Conservation (phyloP, 805 yeast species). For the Candida xiaguanensis region DNA sequence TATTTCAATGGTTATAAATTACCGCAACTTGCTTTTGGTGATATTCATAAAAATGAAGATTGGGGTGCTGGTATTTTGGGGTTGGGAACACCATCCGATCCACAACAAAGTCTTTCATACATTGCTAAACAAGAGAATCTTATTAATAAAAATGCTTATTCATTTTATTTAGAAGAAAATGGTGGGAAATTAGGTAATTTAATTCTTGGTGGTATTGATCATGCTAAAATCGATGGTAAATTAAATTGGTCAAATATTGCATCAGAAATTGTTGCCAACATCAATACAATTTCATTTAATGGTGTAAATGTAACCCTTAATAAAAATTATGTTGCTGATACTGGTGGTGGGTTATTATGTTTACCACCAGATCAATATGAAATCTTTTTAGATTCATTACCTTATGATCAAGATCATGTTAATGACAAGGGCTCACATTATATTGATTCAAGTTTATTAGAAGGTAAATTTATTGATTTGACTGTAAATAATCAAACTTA, state of each 20-base stretch:
- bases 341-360: neutral
- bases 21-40: neutral
- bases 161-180: too few relatives aligned
- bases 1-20: neutral
- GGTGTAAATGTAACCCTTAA: neutral
- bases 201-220: too few relatives aligned
- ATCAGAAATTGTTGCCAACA: neutral
- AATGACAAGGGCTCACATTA: neutral
- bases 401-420: neutral
- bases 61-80: neutral
- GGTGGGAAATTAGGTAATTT: too few relatives aligned
- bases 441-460: neutral
- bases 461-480: neutral
- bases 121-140: neutral
- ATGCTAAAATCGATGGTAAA: constrained; percentile 1
- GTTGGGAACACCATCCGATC: neutral
- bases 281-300: neutral
- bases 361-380: neutral
- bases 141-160: too few relatives aligned
- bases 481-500: neutral
- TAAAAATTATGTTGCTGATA: neutral
- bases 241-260: neutral
- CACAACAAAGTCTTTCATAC: neutral
- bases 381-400: too few relatives aligned
- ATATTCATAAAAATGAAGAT: neutral